Evolutionary conservation across 805 yeast species (phyloP).

Genomic region (Saturnispora besseyi): DNA sequence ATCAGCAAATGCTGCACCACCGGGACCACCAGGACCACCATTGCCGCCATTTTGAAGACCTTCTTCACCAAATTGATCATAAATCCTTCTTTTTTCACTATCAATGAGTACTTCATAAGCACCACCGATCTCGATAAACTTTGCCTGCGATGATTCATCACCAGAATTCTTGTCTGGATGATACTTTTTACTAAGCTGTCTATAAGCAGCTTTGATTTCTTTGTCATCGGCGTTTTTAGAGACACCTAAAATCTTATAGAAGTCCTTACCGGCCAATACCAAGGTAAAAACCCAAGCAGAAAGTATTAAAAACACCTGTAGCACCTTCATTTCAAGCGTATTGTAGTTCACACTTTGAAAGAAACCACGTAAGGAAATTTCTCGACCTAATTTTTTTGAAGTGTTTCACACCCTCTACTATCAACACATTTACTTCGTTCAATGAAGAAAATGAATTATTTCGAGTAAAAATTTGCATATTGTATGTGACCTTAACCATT

Average conservation of each 20-base stretch:
- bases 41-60: conserved; percentile 43
- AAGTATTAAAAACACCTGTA: background rate
- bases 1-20: conserved; percentile 29
- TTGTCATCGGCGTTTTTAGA: conserved; percentile 59
- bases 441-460: background rate
- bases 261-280: conserved; percentile 32
- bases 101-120: conserved; percentile 84
- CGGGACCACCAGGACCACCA: conserved; percentile 22
- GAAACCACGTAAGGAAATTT: background rate
- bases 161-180: conserved; percentile 94
- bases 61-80: conserved; percentile 72
- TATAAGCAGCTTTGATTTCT: conserved; percentile 79
- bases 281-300: conserved; percentile 3
- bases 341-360: background rate
- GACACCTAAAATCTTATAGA: conserved; percentile 58
- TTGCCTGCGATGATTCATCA: conserved; percentile 72
- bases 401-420: background rate
- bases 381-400: background rate
- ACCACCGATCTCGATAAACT: conserved; percentile 84
- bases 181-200: conserved; percentile 70
- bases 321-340: background rate
- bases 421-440: background rate
- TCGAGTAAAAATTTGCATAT: background rate
- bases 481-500: background rate
- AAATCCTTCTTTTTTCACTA: conserved; percentile 54